Evolutionary conservation across 2,329 filamentous ascomycete genomes (phyloP).

Genomic region (Lachnellula cervina): DNA sequence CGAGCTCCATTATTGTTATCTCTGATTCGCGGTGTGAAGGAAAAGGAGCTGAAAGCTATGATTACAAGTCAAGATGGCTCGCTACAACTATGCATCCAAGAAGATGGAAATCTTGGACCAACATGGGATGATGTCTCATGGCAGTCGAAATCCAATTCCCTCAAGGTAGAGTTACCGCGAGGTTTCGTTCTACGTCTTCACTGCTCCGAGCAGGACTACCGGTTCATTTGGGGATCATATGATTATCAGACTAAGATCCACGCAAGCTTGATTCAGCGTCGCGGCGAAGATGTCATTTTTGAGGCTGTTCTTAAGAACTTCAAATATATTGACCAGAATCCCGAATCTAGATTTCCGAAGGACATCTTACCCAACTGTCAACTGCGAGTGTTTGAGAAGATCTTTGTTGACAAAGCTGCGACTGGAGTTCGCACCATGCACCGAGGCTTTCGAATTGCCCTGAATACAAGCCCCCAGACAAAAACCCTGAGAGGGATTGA

Average conservation of each 20-base stretch:
- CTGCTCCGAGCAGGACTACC: slow-evolving; percentile 72
- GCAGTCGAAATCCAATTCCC: slow-evolving; percentile 60
- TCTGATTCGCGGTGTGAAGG: slow-evolving; percentile 63
- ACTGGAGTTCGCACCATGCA: slow-evolving; percentile 69
- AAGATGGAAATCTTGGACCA: slow-evolving; percentile 61
- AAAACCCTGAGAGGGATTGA: slow-evolving; percentile 74
- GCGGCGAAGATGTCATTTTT: slow-evolving; percentile 67
- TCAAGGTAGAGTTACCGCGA: slow-evolving; percentile 68
- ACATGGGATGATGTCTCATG: slow-evolving; percentile 81
- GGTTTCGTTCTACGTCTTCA: slow-evolving; percentile 70
- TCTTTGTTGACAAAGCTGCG: slow-evolving; percentile 63
- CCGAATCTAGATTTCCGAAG: slow-evolving; percentile 69
- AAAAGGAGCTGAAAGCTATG: slow-evolving; percentile 65
- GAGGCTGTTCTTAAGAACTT: slow-evolving; percentile 66
- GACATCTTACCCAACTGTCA: slow-evolving; percentile 69
- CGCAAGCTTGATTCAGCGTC: slow-evolving; percentile 60
- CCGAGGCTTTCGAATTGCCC: slow-evolving; percentile 71
- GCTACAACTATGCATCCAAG: slow-evolving; percentile 69
- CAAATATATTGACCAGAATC: slow-evolving; percentile 72
- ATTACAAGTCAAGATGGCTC: slow-evolving; percentile 76
- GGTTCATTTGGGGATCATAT: slow-evolving; percentile 74
- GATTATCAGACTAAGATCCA: slow-evolving; percentile 79
- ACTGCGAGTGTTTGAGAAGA: slow-evolving; percentile 69
- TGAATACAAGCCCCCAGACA: slow-evolving; percentile 71
- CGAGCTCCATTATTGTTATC: slow-evolving; percentile 72